A percentile compares a stretch with the other conserved stretches of the same genome.
Conservation (phyloP, 2,329 filamentous ascomycete species). For the Trichoderma simmonsii region DNA sequence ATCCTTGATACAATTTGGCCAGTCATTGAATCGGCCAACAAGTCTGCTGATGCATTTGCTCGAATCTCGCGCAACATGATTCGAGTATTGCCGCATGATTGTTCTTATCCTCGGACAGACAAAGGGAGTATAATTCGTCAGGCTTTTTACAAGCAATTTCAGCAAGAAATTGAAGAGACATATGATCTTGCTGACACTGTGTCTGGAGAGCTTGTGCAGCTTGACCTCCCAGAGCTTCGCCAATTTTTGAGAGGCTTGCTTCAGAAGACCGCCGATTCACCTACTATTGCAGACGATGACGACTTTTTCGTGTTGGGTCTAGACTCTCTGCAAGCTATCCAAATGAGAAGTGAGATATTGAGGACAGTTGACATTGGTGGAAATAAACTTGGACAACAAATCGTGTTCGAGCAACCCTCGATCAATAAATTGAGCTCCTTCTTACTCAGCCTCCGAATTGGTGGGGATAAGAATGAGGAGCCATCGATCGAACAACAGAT, state of each 20-base stretch:
- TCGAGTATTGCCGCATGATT: constrained; percentile 42
- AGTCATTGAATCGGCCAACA: constrained; percentile 32
- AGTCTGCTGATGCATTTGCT: constrained; percentile 30
- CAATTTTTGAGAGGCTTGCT: background rate
- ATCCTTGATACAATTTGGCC: constrained; percentile 35
- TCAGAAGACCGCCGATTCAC: background rate
- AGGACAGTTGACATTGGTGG: constrained; percentile 28
- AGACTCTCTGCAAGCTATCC: constrained; percentile 31
- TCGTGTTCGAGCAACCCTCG: constrained; percentile 24
- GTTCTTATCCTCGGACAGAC: constrained; percentile 47
- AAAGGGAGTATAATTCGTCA: constrained; percentile 52
- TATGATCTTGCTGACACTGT: constrained; percentile 32
- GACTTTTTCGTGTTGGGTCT: constrained; percentile 2
- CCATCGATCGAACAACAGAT: background rate
- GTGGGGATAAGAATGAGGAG: background rate
- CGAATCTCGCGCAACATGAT: constrained; percentile 49
- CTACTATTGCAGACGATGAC: background rate
- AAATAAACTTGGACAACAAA: constrained; percentile 23
- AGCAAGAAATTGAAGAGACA: constrained; percentile 40
- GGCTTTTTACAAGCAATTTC: constrained; percentile 45
- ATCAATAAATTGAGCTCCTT: constrained; percentile 38
- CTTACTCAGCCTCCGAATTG: background rate
- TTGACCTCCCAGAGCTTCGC: background rate
- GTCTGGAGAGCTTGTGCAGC: constrained; percentile 14
- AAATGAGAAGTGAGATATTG: constrained; percentile 31